These are phyloP conservation scores for Hura crepitans DNA, from an alignment of 441 rosid species.

Conservation along the genomic window DNA sequence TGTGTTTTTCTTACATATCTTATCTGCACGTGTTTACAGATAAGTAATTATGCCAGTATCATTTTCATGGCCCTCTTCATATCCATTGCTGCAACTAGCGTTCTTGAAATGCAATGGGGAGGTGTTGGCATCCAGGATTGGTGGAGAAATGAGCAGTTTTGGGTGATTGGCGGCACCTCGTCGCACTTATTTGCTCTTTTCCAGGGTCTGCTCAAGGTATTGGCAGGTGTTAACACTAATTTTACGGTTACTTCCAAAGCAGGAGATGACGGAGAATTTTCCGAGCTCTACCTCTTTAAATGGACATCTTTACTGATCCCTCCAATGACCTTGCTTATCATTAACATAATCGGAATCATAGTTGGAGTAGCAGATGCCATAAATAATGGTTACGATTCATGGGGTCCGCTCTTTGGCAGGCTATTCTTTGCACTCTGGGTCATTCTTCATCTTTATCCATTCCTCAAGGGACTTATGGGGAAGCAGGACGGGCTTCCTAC, in stretches of 20 bases:
- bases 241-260: conserved; percentile 96
- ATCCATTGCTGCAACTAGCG: conserved; percentile 76
- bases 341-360: conserved; percentile 71
- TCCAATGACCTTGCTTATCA: conserved; percentile 65
- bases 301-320: conserved; percentile 91
- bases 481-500: conserved; percentile 82
- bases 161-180: conserved; percentile 99
- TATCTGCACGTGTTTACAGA: conserved; percentile 44
- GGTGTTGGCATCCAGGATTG: conserved; percentile 89
- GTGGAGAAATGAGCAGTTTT: conserved; percentile 99
- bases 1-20: conserved; percentile 14
- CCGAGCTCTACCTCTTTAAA: conserved; percentile 86
- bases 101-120: conserved; percentile 96
- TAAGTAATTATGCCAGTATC: conserved; percentile 82
- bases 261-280: conserved; percentile 83
- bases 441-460: conserved; percentile 84
- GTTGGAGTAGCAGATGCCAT: conserved; percentile 86
- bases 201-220: conserved; percentile 92
- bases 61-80: conserved; percentile 82
- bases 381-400: conserved; percentile 83
- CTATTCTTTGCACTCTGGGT: conserved; percentile 92
- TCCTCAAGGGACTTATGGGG: conserved; percentile 88
- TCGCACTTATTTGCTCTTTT: conserved; percentile 86
- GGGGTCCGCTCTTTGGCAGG: conserved; percentile 93
- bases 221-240: conserved; percentile 91